Conservation (phyloP, 1,284 basidiomycete genomes). For the Schizophyllum commune region DNA sequence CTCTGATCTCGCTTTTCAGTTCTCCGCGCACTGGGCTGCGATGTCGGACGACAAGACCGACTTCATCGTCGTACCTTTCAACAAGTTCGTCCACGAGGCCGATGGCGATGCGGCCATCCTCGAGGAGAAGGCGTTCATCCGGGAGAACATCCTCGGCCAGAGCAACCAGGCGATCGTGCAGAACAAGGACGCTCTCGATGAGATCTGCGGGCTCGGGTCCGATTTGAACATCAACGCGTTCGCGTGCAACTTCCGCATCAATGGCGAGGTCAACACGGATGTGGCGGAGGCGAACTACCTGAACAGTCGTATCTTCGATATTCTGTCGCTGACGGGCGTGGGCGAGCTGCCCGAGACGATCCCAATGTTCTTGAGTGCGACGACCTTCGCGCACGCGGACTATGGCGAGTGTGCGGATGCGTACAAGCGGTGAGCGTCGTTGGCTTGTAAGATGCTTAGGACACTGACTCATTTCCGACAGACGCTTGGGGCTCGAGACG, state of each 20-base stretch:
- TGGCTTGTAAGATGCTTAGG: neutral
- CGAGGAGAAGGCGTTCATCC: slow-evolving; percentile 29
- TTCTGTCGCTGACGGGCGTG: slow-evolving; percentile 25
- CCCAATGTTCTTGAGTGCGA: slow-evolving; percentile 30
- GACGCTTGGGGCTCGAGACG: slow-evolving; percentile 25
- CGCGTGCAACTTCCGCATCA: slow-evolving; percentile 34
- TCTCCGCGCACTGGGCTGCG: slow-evolving; percentile 30
- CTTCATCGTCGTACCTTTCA: slow-evolving; percentile 31
- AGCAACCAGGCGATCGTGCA: slow-evolving; percentile 26
- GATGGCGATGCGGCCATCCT: slow-evolving; percentile 16
- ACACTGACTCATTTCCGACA: neutral
- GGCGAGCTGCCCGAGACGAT: slow-evolving; percentile 19
- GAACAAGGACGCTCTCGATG: slow-evolving; percentile 24
- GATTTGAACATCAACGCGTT: slow-evolving; percentile 41
- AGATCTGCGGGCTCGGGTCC: slow-evolving; percentile 28
- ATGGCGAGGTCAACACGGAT: slow-evolving; percentile 29
- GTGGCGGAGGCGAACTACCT: slow-evolving; percentile 36
- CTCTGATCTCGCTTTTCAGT: neutral
- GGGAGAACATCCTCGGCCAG: slow-evolving; percentile 23
- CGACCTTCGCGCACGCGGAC: slow-evolving; percentile 21
- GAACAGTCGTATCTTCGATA: slow-evolving; percentile 32
- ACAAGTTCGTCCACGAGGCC: slow-evolving; percentile 25
- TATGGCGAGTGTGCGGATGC: slow-evolving; percentile 25
- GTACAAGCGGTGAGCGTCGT: neutral
- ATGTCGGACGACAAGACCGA: slow-evolving; percentile 25